Conservation (phyloP, 2,329 filamentous ascomycete genomes). For the Aspergillus carbonarius region DNA sequence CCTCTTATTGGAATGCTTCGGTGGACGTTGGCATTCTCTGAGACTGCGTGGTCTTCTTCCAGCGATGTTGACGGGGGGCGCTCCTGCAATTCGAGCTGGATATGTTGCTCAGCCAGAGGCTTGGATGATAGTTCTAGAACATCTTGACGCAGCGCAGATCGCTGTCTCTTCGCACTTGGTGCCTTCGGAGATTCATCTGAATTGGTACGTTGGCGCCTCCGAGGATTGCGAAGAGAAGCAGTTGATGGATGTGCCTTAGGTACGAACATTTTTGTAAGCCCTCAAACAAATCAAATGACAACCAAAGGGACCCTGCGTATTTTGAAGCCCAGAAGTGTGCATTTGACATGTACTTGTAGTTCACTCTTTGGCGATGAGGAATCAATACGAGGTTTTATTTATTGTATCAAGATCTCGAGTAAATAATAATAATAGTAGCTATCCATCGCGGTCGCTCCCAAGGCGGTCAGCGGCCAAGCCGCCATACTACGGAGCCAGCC, state of each 20-base stretch:
- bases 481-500: too few relatives aligned
- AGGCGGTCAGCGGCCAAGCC: neutral
- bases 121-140: conserved; percentile 30
- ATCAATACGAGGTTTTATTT: neutral
- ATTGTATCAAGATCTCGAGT: neutral
- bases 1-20: conserved; percentile 39
- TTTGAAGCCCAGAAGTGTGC: neutral
- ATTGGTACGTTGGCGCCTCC: conserved; percentile 41
- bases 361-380: neutral
- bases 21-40: conserved; percentile 22
- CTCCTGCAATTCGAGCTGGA: conserved; percentile 17
- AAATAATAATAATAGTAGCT: neutral
- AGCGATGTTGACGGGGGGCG: conserved; percentile 11
- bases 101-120: conserved; percentile 19
- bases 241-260: conserved; percentile 32
- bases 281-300: neutral
- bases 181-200: conserved; percentile 48
- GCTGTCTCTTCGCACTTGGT: conserved; percentile 48
- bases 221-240: conserved; percentile 34
- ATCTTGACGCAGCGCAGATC: conserved; percentile 43
- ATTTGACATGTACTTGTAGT: neutral
- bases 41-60: conserved; percentile 13
- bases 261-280: conserved; percentile 39
- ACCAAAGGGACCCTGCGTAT: neutral
- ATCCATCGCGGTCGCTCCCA: neutral